phyloP scores from a whole-genome alignment of 164 flowering plant genomes.

The Akebia trifoliata region DNA sequence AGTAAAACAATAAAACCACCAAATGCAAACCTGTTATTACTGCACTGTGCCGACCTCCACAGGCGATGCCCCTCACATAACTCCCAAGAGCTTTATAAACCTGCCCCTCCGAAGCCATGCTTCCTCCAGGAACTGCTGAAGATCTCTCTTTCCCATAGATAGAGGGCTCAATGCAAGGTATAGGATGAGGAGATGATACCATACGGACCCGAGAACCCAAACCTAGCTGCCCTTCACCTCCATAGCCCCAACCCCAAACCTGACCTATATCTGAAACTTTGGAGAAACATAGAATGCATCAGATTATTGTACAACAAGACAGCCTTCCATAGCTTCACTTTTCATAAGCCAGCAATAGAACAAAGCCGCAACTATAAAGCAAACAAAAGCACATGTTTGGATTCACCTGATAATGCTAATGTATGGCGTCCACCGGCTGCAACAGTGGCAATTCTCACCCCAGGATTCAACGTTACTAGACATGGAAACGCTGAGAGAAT shows the following conservation, averaged over 20 bases:
- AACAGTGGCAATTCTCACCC: slow-evolving; percentile 71
- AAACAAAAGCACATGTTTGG: neutral
- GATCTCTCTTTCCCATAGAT: slow-evolving; percentile 46
- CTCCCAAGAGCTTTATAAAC: slow-evolving; percentile 65
- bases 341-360: slow-evolving; percentile 7
- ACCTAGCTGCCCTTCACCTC: slow-evolving; percentile 99
- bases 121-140: slow-evolving; percentile 39
- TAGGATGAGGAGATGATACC: slow-evolving; percentile 95
- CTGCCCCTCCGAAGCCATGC: slow-evolving; percentile 47
- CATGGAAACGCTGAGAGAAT: slow-evolving; percentile 79
- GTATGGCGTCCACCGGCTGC: slow-evolving; percentile 99
- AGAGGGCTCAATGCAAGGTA: slow-evolving; percentile 76
- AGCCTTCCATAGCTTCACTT: slow-evolving; percentile 16
- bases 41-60: slow-evolving; percentile 98
- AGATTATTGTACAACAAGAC: slow-evolving; percentile 13
- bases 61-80: slow-evolving; percentile 81
- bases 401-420: slow-evolving; percentile 81
- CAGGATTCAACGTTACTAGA: slow-evolving; percentile 70
- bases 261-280: slow-evolving; percentile 89
- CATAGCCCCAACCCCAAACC: slow-evolving; percentile 99
- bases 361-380: neutral
- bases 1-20: neutral
- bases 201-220: slow-evolving; percentile 86
- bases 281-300: slow-evolving; percentile 29
- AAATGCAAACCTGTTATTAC: slow-evolving; percentile 68